Conservation (phyloP, 2,329 filamentous ascomycete species). For the Amauroascus verrucosus region DNA sequence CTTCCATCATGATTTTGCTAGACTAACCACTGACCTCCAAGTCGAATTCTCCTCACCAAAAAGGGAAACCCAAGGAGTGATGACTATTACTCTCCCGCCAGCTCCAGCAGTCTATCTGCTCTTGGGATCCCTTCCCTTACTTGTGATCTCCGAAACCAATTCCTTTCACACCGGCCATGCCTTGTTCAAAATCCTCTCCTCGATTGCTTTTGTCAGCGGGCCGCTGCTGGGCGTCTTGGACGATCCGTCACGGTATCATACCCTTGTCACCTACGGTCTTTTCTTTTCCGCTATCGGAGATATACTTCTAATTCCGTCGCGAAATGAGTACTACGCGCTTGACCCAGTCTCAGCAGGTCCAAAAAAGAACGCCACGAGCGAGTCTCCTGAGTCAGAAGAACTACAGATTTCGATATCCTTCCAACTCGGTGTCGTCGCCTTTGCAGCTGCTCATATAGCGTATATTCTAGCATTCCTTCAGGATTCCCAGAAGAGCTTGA, state of each 20-base stretch:
- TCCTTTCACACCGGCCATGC: constrained; percentile 21
- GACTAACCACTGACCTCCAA: not conserved
- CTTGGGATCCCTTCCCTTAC: constrained; percentile 20
- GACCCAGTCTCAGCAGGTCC: not conserved
- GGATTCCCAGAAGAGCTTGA: constrained; percentile 12
- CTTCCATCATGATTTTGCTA: too few species aligned
- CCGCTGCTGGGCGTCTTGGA: constrained; percentile 17
- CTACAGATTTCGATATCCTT: constrained; percentile 20
- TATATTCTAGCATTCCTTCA: constrained; percentile 24
- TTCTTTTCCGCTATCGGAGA: constrained; percentile 22
- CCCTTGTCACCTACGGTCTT: constrained; percentile 20
- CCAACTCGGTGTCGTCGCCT: constrained; percentile 23
- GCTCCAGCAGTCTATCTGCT: constrained; percentile 18
- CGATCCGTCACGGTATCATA: constrained; percentile 18
- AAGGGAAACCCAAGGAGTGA: not conserved
- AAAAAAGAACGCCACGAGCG: not conserved
- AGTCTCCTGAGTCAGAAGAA: not conserved
- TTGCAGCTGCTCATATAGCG: constrained; percentile 24
- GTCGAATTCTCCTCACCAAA: too few species aligned
- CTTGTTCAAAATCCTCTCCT: constrained; percentile 26
- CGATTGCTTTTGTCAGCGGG: constrained; percentile 21
- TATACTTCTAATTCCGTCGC: constrained; percentile 22
- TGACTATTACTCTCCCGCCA: constrained; percentile 19
- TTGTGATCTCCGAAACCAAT: constrained; percentile 22
- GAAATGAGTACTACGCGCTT: constrained; percentile 17